Evolutionary conservation across 2,329 filamentous ascomycete genomes (phyloP).

Genomic region (Fusarium pseudoanthophilum): DNA sequence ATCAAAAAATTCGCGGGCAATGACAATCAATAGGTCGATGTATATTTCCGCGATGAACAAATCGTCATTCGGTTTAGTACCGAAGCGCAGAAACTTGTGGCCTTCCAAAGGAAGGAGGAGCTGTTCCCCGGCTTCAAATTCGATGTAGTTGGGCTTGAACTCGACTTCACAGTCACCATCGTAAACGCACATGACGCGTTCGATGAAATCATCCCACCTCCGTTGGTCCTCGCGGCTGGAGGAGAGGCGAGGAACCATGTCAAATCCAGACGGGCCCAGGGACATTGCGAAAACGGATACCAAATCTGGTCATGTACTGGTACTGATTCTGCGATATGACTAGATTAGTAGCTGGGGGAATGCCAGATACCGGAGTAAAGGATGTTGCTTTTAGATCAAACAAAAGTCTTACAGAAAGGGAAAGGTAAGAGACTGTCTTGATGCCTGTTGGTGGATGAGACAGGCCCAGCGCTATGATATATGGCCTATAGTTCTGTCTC

Average conservation of each 20-base stretch:
- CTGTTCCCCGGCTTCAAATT: background rate
- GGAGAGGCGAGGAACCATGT: background rate
- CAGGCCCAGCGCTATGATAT: too few relatives aligned
- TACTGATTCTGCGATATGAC: background rate
- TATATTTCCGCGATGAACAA: fast-evolving
- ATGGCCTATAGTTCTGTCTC: background rate
- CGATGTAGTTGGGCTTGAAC: background rate
- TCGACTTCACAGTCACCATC: background rate
- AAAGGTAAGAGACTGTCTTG: background rate
- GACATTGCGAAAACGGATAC: background rate
- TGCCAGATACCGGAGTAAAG: fast-evolving
- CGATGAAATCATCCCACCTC: background rate
- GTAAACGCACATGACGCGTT: background rate
- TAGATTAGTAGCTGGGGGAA: fast-evolving
- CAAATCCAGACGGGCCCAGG: background rate
- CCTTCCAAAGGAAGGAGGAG: background rate
- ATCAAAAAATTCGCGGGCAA: background rate
- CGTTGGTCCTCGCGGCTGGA: background rate
- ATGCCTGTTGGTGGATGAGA: background rate
- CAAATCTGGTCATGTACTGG: background rate
- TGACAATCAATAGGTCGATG: background rate
- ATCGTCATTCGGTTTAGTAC: background rate
- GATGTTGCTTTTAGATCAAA: background rate
- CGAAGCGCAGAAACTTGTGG: background rate
- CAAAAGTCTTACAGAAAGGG: fast-evolving